Evolutionary conservation across 495 filamentous ascomycete genomes (phyloP), one percentile per base, ranked within the genome.

Genomic region (Daldinia vernicosa): DNA sequence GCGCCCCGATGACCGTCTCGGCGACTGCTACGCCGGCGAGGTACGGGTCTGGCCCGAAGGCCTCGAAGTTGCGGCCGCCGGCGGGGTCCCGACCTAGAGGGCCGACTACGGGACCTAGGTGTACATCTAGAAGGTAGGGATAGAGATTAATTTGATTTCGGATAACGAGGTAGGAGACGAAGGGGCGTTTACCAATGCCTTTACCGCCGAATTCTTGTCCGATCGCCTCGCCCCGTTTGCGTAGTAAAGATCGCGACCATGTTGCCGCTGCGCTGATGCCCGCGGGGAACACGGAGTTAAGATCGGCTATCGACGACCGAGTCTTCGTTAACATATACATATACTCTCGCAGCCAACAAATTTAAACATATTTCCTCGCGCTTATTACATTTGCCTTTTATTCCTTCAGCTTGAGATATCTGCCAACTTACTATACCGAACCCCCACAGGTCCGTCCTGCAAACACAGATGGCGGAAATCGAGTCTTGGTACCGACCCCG

Each of bases 191-290:
- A 89, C 75, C 75, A 32, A 92, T 80, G 7, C 89, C 89, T 76
- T 91, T 91, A 6, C 87, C 88, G 11, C 82, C 81, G 22, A 88
- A 86, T 60, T 92, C 89, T 51, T 84, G 78, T 32, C 75, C 82
- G 68, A 92, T 81, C 0, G 83, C 89, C 24, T 87, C 83, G 4
- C 87, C 88, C 6, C 90, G 82, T 0, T 79, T 75, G 22, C 87
- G 85, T 75, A 91, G 88, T 9, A 91, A 76, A 12, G 85, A 81
- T 51, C 86, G 85, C 70, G 91, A 89, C 83, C 88, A 94, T 0
- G 92, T 92, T 17, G 91, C 90, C 3, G 90, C 92, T 12, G 88
- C 88, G 75, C 89, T 93, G 74, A 93, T 85, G 19, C 92, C 92
- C 1, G 91, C 87, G 1, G 92, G 89, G 76, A 93, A 94, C 3